Base-by-base conservation (phyloP, 148 eudicot species). In the Arbutus unedo region DNA sequence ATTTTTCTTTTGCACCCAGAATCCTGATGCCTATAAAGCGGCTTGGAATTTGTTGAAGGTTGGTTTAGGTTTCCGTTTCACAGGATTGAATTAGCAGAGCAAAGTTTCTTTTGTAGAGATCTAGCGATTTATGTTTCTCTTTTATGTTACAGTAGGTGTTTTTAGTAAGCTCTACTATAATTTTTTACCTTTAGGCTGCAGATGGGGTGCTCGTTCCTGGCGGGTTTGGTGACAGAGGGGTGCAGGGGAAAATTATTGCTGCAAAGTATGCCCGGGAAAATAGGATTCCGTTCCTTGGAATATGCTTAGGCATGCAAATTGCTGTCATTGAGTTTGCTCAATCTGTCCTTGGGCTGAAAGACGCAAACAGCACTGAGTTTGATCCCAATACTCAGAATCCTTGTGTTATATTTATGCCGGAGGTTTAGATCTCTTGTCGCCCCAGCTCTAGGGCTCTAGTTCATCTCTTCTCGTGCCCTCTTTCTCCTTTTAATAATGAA, bases 201-300 rank as follows among this genome's bases (percentile, higher is more conserved):
- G 93, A 94, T 85, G 98, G 87, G 51, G 88, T 96, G 41, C 91
- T 96, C 50, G 98, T 96, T 76, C 99, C 99, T n/a, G 99, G 99
- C 76, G 99, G 99, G 47, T 96, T 96, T 86, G 99, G 99, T 70
- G 99, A 96, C 87, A 90, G 99, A 87, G 99, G 99, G 3, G 98
- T 96, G 59, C 91, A 96, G 89, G 99, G 99, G 57, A 96, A 94
- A 90, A 94, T 96, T 76, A 85, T 92, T 48, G 99, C 99, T 55
- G 99, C 99, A 77, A 90, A 94, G 76, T 94, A 93, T 85, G 99
- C 99, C 81, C 93, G 99, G 13, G 93, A 94, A 88, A 94, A 96
- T 23, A 83, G 71, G 82, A 81, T 94, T 62, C 99, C 99, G 23
- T 96, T 86, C 78, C 92, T 96, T 66, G 99, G 99, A 70, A 96